Conservation (phyloP, 768 basidiomycete genomes). For the Lentinula edodes region DNA sequence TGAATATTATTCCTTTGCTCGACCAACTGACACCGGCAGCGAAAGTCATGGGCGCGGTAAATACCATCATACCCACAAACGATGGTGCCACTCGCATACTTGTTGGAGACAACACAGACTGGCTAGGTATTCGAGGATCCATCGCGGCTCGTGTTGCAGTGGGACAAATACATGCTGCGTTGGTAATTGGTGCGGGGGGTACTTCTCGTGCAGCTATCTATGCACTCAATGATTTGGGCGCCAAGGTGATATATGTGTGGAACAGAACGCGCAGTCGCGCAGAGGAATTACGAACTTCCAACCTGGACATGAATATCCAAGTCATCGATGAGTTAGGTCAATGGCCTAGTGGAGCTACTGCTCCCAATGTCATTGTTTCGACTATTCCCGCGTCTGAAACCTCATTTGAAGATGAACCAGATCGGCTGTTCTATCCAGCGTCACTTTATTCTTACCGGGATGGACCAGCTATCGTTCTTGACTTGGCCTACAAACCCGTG, state of each 20-base stretch:
- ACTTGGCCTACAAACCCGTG: slow-evolving; percentile 92
- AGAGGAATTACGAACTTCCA: slow-evolving; percentile 55
- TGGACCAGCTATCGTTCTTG: slow-evolving; percentile 66
- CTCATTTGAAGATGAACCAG: slow-evolving; percentile 22
- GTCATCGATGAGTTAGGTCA: slow-evolving; percentile 52
- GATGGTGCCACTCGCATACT: slow-evolving; percentile 39
- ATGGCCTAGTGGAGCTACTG: slow-evolving; percentile 38
- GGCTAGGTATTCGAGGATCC: slow-evolving; percentile 75
- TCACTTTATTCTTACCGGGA: slow-evolving; percentile 49
- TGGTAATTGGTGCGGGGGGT: slow-evolving; percentile 94
- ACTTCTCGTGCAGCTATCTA: slow-evolving; percentile 94
- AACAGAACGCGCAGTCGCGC: slow-evolving; percentile 83
- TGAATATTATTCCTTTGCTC: slow-evolving; percentile 81
- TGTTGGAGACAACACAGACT: slow-evolving; percentile 94
- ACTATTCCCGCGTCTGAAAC: slow-evolving; percentile 80
- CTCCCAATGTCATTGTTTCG: slow-evolving; percentile 76
- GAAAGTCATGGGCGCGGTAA: slow-evolving; percentile 86
- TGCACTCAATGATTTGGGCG: slow-evolving; percentile 67
- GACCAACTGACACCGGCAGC: slow-evolving; percentile 80
- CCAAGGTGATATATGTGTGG: slow-evolving; percentile 72
- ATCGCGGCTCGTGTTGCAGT: slow-evolving; percentile 39
- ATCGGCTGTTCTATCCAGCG: slow-evolving; percentile 45
- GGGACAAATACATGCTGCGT: slow-evolving; percentile 40
- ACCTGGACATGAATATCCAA: slow-evolving; percentile 59
- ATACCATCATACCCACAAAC: slow-evolving; percentile 71